Conservation (phyloP, 2,329 filamentous ascomycete species). For the Colletotrichum eremochloae region DNA sequence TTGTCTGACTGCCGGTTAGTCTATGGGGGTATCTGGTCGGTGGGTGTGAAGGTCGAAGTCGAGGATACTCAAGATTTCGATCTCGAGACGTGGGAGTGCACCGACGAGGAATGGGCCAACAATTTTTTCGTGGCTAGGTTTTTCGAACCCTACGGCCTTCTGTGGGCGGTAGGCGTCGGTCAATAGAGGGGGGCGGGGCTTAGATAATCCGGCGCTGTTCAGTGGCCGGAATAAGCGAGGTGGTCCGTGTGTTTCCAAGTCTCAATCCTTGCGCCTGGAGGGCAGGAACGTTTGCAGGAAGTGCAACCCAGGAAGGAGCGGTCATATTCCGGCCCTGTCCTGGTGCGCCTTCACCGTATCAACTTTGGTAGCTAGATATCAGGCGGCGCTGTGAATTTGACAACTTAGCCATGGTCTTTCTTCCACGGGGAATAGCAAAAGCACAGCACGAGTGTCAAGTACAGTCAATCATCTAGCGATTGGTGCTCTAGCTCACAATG, state of each 20-base stretch:
- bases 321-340: neutral
- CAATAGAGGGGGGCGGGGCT: slow-evolving; percentile 16
- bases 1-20: slow-evolving; percentile 54
- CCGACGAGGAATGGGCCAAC: neutral
- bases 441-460: neutral
- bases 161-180: neutral
- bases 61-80: slow-evolving; percentile 2
- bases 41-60: slow-evolving; percentile 40
- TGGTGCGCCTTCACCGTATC: neutral
- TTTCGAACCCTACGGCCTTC: slow-evolving; percentile 32
- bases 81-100: slow-evolving; percentile 30
- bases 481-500: slow-evolving; percentile 32
- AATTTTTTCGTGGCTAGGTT: slow-evolving; percentile 34
- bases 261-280: neutral
- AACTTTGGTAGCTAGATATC: neutral
- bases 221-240: slow-evolving; percentile 21
- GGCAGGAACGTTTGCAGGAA: neutral
- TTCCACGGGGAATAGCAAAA: neutral
- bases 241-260: slow-evolving; percentile 7
- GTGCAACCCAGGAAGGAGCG: neutral
- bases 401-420: neutral
- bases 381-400: too few relatives aligned
- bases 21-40: slow-evolving; percentile 42
- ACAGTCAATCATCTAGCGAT: slow-evolving; percentile 32
- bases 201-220: slow-evolving; percentile 18